These are phyloP conservation scores for Senecio squalidus DNA, from an alignment of 140 eudicot genomes.

Conservation along the genomic window DNA sequence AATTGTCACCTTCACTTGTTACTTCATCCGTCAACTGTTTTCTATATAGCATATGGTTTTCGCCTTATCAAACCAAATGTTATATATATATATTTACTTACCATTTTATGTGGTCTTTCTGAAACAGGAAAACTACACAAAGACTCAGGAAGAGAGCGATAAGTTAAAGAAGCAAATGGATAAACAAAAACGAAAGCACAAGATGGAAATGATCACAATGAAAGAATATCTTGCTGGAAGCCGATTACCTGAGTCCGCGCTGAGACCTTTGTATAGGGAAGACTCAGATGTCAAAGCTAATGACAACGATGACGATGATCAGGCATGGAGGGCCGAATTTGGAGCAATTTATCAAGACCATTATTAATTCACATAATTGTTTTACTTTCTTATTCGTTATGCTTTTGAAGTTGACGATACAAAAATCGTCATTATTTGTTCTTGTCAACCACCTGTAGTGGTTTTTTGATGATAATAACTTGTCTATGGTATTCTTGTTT, in stretches of 20 bases:
- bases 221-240: slow-evolving; percentile 83
- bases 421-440: slow-evolving; percentile 8
- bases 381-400: background rate
- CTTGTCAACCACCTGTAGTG: slow-evolving; percentile 32
- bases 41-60: no score
- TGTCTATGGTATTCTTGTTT: background rate
- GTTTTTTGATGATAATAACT: slow-evolving; percentile 19
- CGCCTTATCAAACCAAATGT: no score
- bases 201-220: slow-evolving; percentile 95
- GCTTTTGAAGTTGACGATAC: slow-evolving; percentile 1
- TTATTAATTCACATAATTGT: slow-evolving; percentile 17
- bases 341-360: slow-evolving; percentile 90
- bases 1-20: no score
- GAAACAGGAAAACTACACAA: slow-evolving; percentile 55
- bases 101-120: background rate
- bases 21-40: no score
- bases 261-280: slow-evolving; percentile 51
- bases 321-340: slow-evolving; percentile 92
- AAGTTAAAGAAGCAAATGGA: slow-evolving; percentile 70
- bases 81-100: no score
- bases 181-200: slow-evolving; percentile 82
- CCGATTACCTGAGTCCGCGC: slow-evolving; percentile 79
- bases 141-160: slow-evolving; percentile 61
- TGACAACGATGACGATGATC: slow-evolving; percentile 55
- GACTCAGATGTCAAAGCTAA: slow-evolving; percentile 39